phyloP scores from a whole-genome alignment of 2,329 filamentous ascomycete genomes.

The Verticillium nonalfalfae region DNA sequence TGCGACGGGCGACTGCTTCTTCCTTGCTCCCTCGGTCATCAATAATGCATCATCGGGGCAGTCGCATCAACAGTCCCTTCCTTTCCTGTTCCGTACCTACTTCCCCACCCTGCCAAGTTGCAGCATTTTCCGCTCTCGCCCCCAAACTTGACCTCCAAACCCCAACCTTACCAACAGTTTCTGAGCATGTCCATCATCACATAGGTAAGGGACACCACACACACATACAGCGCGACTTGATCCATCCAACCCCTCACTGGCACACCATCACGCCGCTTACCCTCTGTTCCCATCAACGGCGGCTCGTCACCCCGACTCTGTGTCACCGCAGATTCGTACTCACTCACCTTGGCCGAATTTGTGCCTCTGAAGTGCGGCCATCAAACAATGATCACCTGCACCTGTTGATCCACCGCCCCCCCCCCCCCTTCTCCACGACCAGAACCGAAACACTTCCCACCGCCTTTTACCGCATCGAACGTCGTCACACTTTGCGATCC shows the following conservation, averaged over 20 bases:
- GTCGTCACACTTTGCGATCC: not conserved
- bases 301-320: no score
- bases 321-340: no score
- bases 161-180: not conserved
- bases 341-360: no score
- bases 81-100: not conserved
- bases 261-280: not conserved
- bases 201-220: no score
- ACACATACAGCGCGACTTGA: not conserved
- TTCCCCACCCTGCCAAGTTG: not conserved
- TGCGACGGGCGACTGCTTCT: not conserved
- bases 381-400: not conserved
- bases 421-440: not conserved
- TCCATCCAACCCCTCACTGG: not conserved
- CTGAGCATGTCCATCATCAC: not conserved
- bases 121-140: not conserved
- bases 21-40: not conserved
- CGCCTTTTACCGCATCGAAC: not conserved
- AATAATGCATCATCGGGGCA: not conserved
- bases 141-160: not conserved
- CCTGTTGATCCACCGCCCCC: not conserved
- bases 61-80: conserved; percentile 1
- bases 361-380: not conserved
- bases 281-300: not conserved
- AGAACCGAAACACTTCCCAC: not conserved